Base-by-base conservation (phyloP, 228 moss, liverwort and hornwort genomes). In the Sphagnum fallax region DNA sequence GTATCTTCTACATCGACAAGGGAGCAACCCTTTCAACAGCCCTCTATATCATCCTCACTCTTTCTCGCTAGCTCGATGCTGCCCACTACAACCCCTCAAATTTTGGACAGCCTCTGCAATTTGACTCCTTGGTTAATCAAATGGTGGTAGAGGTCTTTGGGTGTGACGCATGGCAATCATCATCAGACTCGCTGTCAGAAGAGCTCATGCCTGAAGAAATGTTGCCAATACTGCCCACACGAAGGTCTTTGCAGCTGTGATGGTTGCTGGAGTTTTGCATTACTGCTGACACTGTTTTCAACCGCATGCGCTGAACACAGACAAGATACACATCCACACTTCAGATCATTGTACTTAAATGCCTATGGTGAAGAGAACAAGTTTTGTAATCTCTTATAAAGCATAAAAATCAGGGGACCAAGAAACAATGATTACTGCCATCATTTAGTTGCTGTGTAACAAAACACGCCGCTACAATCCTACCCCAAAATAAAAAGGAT, bases 161-260 rank as follows among this genome's bases (percentile, higher is more conserved):
- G 66, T 77, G 75, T 60, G 71, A 75, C 61, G 73, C 77, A 64
- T 70, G 86, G 67, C 82, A 67, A 18, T 92, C 98, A 68, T 90
- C 94, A 64, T 98, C 98, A 55, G 98, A 98, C 76, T 98, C 98
- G 67, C 92, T 94, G 79, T 98, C 98, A 18, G 98, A 98, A 63
- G 81, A 76, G 72, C 84, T 94, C 80, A 98, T 75, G 73, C 92
- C 86, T 48, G 98, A 98, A 13, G 92, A 92, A 75, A 92, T 84
- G 81, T 94, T 98, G 70, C 89, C 92, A 70, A 90, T 84, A 79
- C 98, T 94, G 64, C 90, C 94, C 52, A 94, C 89, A 15, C 74
- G 88, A 13, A 84, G 65, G 52, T 82, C 86, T 82, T 81, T 76
- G 74, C 79, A 78, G 84, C 76, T 84, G 65, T 80, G 84, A 69